Evolutionary conservation across 2,329 filamentous ascomycete genomes (phyloP).

Genomic region (Ceratocystis destructans): DNA sequence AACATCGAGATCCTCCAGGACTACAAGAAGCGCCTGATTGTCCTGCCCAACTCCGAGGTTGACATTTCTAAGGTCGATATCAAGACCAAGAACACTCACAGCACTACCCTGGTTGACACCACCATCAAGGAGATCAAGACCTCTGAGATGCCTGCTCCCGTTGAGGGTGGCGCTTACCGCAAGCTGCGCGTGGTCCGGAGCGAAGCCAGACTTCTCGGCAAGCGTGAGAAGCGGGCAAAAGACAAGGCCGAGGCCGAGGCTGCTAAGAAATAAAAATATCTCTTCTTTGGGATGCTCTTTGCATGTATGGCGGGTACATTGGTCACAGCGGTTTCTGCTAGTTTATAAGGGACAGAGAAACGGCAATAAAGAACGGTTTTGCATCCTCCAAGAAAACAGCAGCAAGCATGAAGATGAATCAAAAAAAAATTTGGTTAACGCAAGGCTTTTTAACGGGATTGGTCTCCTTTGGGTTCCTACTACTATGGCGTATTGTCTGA

Average conservation of each 20-base stretch:
- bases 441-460: slow-evolving; percentile 26
- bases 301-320: slow-evolving; percentile 15
- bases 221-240: slow-evolving; percentile 84
- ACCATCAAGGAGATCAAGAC: slow-evolving; percentile 65
- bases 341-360: slow-evolving; percentile 18
- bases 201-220: slow-evolving; percentile 68
- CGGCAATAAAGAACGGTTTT: slow-evolving; percentile 27
- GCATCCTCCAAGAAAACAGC: slow-evolving; percentile 12
- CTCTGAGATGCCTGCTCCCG: slow-evolving; percentile 59
- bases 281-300: slow-evolving; percentile 16
- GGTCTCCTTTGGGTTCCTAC: slow-evolving; percentile 29
- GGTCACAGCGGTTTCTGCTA: slow-evolving; percentile 18
- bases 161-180: slow-evolving; percentile 75
- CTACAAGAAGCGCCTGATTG: slow-evolving; percentile 90
- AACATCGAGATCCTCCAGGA: slow-evolving; percentile 97
- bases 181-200: slow-evolving; percentile 73
- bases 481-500: slow-evolving; percentile 19
- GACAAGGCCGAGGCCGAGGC: slow-evolving; percentile 73
- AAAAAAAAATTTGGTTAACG: slow-evolving; percentile 18
- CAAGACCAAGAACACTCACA: slow-evolving; percentile 34
- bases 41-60: slow-evolving; percentile 81
- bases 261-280: slow-evolving; percentile 69
- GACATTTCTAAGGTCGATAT: slow-evolving; percentile 54
- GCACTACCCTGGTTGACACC: slow-evolving; percentile 57
- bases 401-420: slow-evolving; percentile 16